Conservation (phyloP, 768 basidiomycete genomes). For the Xerocomus potaroensis region DNA sequence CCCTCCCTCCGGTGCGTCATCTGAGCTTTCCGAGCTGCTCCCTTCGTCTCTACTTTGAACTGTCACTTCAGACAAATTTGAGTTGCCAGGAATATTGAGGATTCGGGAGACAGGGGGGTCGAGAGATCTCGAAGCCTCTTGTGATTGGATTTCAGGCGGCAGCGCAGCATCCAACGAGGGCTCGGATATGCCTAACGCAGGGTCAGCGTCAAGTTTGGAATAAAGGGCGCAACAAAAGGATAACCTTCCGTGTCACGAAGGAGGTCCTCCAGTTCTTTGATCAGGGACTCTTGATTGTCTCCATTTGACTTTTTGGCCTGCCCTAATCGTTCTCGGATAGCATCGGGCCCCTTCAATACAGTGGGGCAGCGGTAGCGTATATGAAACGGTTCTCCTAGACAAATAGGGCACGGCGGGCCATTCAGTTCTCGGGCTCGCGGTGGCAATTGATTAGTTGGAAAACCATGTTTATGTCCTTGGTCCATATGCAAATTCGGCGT, state of each 20-base stretch:
- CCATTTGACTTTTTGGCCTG: constrained; percentile 33
- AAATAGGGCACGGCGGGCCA: constrained; percentile 39
- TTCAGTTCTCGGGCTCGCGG: constrained; percentile 1
- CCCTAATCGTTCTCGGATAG: constrained; percentile 43
- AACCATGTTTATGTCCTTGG: not conserved
- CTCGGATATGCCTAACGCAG: constrained; percentile 3
- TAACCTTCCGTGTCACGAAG: constrained; percentile 29
- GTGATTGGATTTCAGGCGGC: constrained; percentile 1
- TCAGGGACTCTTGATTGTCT: constrained; percentile 27
- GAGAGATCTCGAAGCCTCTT: not conserved
- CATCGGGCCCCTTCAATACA: constrained; percentile 38
- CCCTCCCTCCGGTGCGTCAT: constrained; percentile 18
- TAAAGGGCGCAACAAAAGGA: constrained; percentile 1
- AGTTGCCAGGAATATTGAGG: constrained; percentile 28
- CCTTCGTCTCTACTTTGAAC: constrained; percentile 37
- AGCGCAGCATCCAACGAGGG: not conserved
- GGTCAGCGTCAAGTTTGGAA: constrained; percentile 9
- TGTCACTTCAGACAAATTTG: constrained; percentile 33
- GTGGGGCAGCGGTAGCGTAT: constrained; percentile 47
- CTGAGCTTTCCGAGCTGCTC: constrained; percentile 36
- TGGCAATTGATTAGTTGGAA: not conserved
- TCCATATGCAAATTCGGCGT: not conserved
- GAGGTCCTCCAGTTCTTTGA: constrained; percentile 39
- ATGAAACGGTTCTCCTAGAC: constrained; percentile 42
- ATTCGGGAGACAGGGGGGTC: constrained; percentile 6